Conservation (phyloP, 257 asterid species). For the Nicotiana paniculata region DNA sequence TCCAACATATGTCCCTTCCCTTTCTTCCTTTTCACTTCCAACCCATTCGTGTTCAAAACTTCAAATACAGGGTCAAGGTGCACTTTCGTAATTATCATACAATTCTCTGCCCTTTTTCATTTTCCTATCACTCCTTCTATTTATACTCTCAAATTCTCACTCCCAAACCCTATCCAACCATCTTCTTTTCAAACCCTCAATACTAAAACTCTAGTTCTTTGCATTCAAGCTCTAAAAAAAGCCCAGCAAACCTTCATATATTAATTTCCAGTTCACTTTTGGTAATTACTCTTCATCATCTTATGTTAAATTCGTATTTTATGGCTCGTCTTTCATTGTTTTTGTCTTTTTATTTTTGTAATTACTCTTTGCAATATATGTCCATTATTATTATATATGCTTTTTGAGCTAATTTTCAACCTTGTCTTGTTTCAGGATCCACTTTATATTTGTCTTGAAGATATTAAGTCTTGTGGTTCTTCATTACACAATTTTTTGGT, state of each 20-base stretch:
- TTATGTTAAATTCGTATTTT: not conserved
- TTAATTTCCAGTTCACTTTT: not conserved
- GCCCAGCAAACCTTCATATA: not conserved
- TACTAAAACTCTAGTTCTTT: not conserved
- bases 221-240: not conserved
- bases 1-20: conserved; percentile 48
- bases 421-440: not conserved
- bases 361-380: not conserved
- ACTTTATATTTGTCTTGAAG: not conserved
- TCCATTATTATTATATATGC: not conserved
- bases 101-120: not conserved
- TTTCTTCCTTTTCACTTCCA: conserved; percentile 25
- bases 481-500: not conserved
- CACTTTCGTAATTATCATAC: conserved; percentile 20
- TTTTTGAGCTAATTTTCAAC: not conserved
- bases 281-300: not conserved
- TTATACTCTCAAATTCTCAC: conserved; percentile 14
- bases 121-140: conserved; percentile 12
- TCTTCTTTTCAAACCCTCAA: conserved; percentile 3
- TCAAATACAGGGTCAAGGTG: conserved; percentile 21
- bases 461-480: not conserved
- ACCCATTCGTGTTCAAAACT: conserved; percentile 39
- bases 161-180: not conserved
- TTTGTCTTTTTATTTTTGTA: not conserved
- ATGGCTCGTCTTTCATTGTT: not conserved